Evolutionary conservation across 192 early-diverging fungal genomes (phyloP), one percentile per base, ranked within the genome.

Genomic region (Coemansia guatemalensis): DNA sequence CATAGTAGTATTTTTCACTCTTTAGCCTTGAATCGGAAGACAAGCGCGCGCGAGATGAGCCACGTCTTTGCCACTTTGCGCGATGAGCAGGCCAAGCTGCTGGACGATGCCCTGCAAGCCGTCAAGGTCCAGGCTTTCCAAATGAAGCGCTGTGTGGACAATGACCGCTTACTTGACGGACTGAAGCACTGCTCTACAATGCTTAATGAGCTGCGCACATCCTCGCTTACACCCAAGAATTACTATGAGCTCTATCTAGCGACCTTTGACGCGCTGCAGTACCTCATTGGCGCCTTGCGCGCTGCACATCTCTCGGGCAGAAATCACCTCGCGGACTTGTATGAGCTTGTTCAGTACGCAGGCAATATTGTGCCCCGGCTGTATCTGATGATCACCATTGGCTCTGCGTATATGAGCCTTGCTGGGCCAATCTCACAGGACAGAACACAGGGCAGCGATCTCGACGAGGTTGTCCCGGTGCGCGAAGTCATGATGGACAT

Each of bases 201-300:
- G 95, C 87, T 98, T 11, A 87, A 90, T 21, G 98, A 99, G 81
- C 89, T 99, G 53, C 87, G 95, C 67, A 97, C 96, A 3, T 93
- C 95, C 29, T 86, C 92, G 5, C 83, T 99, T 58, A 94, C 94
- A 3, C 98, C 96, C 41, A 98, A 97, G 78, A 93, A 91, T 72
- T 99, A 99, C 83, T 99, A 99, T 81, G 96, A 99, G 81, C 88
- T 99, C n/a, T 99, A 98, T 75, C 94, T 99, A 92, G 92, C 95
- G 56, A 91, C 96, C 24, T 99, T 99, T 80, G 96, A 99, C 81
- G 93, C 95, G 48, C 85, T 99, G 71, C 89, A 95, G 54, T 92
- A 97, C 68, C 88, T 99, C 56, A 89, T 90, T 29, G 88, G 86
- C 8, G 96, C 93, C 60, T 86, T 99, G 29, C 93, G 92, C 67